Evolutionary conservation across 2,329 filamentous ascomycete genomes (phyloP), one percentile per base, ranked within the genome.

Genomic region (Aspergillus brasiliensis): DNA sequence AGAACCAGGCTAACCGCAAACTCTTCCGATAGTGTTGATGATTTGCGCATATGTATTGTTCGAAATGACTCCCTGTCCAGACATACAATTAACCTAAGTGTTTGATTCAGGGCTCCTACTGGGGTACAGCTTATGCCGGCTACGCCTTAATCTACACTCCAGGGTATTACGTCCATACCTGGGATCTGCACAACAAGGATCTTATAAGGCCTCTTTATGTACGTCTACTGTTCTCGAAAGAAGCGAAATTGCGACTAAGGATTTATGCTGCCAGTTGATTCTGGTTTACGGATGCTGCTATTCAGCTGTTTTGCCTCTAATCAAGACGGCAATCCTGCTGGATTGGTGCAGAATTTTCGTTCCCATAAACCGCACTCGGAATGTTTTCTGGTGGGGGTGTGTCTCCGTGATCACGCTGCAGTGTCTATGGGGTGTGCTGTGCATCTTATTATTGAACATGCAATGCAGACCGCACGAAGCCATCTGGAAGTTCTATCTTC

Each of bases 271-370:
- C 1, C 31, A 63, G 56, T 42, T 56, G 0, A 56, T 78, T 38
- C 69, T 76, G 34, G 53, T 78, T 28, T 72, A 69, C 58, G 74
- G 76, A 51, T 64, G 67, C 62, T 73, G 65, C 58, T 80, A 80
- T 61, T 74, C 71, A 0, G 69, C 73, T 34, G 69, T 72, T 17
- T 71, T 81, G 1, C 73, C 76, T 0, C 67, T 78, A 5, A 61
- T 80, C 54, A 81, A 81, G 58, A 69, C 69, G 2, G 75, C 76
- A 11, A 80, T 82, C 49, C 68, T 82, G 11, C 48, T 78, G 8
- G 78, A 82, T 57, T 82, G 80, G 79, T 69, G 67, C n/a, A 69
- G 73, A 6, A 62, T 79, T 5, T 76, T 80, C 47, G 72, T 73
- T 5, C 67, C 72, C 1, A 55, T 46, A 31, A 65, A 68, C 23